phyloP scores from a whole-genome alignment of 805 yeast species.

The Pichia nakasei region DNA sequence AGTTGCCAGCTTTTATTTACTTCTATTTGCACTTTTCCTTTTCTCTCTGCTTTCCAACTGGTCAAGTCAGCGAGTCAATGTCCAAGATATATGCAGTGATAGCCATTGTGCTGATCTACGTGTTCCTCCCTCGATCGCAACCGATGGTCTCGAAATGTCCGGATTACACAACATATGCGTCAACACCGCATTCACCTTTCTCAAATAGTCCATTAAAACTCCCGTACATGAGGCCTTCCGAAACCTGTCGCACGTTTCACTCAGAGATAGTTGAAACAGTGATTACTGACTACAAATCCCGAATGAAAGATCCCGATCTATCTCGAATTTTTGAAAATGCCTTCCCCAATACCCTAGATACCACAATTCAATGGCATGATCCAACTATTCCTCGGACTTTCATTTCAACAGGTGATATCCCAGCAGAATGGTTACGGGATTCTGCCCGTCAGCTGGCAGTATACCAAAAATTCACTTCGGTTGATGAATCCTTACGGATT shows the following conservation, averaged over 20 bases:
- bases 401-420: constrained; percentile 86
- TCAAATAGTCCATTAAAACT: constrained; percentile 45
- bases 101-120: not conserved
- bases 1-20: no score
- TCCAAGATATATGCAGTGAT: not conserved
- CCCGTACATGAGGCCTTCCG: constrained; percentile 72
- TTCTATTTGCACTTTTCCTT: no score
- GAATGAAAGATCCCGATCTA: constrained; percentile 54
- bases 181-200: constrained; percentile 44
- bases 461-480: constrained; percentile 51
- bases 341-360: constrained; percentile 81
- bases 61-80: no score
- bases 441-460: constrained; percentile 76
- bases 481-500: constrained; percentile 40
- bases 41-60: no score
- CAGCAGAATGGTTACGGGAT: constrained; percentile 90
- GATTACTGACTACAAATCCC: constrained; percentile 41
- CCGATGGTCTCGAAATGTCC: not conserved
- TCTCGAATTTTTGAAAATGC: constrained; percentile 73
- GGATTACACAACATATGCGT: constrained; percentile 51
- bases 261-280: constrained; percentile 55
- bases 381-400: constrained; percentile 47
- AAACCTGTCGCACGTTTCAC: constrained; percentile 62
- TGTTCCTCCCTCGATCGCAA: not conserved
- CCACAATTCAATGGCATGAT: constrained; percentile 71